Percentiles rank a stretch among this genome's conserved stretches.
These are phyloP conservation scores for Wickerhamiella bombiphila DNA, from an alignment of 805 yeast genomes.

Conservation along the genomic window DNA sequence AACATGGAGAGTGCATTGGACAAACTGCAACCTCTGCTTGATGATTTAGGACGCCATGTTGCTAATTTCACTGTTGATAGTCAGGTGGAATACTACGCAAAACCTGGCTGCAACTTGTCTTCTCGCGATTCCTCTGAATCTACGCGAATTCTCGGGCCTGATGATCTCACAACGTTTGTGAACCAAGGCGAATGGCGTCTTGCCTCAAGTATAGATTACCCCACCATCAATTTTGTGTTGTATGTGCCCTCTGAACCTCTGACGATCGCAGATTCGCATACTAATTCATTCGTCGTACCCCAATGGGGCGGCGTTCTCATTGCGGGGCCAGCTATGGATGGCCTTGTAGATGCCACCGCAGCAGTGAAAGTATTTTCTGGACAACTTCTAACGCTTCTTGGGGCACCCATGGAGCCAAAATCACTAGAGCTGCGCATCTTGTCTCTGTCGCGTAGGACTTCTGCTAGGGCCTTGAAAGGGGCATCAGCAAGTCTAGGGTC, in stretches of 20 bases:
- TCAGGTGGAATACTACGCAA: conserved; percentile 59
- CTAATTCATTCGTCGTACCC: conserved; percentile 61
- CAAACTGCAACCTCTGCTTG: conserved; percentile 35
- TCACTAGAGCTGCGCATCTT: conserved; percentile 39
- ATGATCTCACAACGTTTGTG: conserved; percentile 58
- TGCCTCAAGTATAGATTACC: conserved; percentile 40
- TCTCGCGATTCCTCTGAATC: conserved; percentile 6
- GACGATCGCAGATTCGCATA: conserved; percentile 29
- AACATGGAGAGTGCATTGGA: conserved; percentile 43
- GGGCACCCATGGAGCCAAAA: conserved; percentile 44
- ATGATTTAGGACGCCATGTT: conserved; percentile 34
- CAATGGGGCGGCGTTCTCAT: conserved; percentile 79
- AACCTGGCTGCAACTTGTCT: conserved; percentile 18
- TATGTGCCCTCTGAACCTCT: conserved; percentile 50
- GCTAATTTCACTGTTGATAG: conserved; percentile 66
- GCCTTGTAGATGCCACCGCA: conserved; percentile 17
- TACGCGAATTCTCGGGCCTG: conserved; percentile 29
- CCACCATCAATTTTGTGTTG: conserved; percentile 55
- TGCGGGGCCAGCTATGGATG: conserved; percentile 26
- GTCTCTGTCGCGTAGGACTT: conserved; percentile 40
- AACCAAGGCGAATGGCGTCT: conserved; percentile 80
- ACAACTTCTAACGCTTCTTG: conserved; percentile 60
- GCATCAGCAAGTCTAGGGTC: conserved; percentile 62
- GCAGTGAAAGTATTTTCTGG: conserved; percentile 55
- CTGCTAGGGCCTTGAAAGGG: conserved; percentile 41